Evolutionary conservation across 805 yeast species (phyloP).

Genomic region (Osmozyma mogii): DNA sequence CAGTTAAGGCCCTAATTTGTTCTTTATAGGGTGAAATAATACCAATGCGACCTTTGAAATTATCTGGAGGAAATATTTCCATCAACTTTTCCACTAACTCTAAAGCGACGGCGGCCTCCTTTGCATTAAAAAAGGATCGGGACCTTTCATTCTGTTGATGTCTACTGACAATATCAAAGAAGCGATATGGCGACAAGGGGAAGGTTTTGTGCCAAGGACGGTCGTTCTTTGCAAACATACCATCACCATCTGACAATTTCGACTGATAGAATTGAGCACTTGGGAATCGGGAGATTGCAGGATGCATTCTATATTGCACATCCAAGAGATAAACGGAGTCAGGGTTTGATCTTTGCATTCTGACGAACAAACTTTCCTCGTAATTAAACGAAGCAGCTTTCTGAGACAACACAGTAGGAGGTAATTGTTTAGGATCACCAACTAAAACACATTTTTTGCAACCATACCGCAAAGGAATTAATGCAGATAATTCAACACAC

Average conservation of each 20-base stretch:
- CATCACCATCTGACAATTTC: constrained; percentile 66
- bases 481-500: constrained; percentile 85
- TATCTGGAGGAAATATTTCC: constrained; percentile 36
- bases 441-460: constrained; percentile 90
- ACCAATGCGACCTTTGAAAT: constrained; percentile 73
- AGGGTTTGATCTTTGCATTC: constrained; percentile 71
- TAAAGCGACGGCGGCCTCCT: constrained; percentile 68
- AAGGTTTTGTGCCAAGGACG: constrained; percentile 67
- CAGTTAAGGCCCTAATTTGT: constrained; percentile 57
- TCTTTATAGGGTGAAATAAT: constrained; percentile 92
- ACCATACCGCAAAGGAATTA: constrained; percentile 89
- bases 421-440: constrained; percentile 97
- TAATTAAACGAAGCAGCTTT: constrained; percentile 74
- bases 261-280: constrained; percentile 74
- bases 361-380: constrained; percentile 87
- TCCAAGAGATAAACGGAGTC: constrained; percentile 64
- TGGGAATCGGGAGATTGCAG: constrained; percentile 81
- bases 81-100: constrained; percentile 53
- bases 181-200: constrained; percentile 66
- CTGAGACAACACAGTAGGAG: constrained; percentile 91
- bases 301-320: constrained; percentile 98
- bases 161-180: constrained; percentile 56
- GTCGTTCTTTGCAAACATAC: constrained; percentile 50
- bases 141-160: constrained; percentile 62
- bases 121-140: constrained; percentile 60